Conservation (phyloP, 2,329 filamentous ascomycete species). For the Fusarium annulatum region DNA sequence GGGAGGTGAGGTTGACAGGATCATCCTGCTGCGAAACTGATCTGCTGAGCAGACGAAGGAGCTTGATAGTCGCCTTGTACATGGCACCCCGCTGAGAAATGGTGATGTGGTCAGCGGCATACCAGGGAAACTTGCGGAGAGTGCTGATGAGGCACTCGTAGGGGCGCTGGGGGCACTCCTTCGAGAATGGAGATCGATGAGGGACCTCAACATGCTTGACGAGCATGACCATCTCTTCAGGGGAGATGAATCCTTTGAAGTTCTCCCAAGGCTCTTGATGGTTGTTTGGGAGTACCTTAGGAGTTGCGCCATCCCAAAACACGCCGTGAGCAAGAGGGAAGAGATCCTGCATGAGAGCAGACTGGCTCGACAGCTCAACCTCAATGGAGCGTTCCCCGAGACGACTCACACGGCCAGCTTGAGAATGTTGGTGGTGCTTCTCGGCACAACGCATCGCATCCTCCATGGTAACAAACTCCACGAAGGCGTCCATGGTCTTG, state of each 20-base stretch:
- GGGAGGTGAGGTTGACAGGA: constrained; percentile 59
- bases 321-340: constrained; percentile 69
- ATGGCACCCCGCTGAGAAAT: constrained; percentile 66
- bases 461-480: constrained; percentile 65
- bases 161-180: constrained; percentile 71
- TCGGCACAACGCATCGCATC: constrained; percentile 66
- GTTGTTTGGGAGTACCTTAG: constrained; percentile 52
- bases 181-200: constrained; percentile 69
- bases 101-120: constrained; percentile 66
- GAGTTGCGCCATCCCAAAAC: constrained; percentile 62
- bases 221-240: constrained; percentile 73
- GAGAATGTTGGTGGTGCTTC: constrained; percentile 55
- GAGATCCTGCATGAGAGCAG: constrained; percentile 68
- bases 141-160: constrained; percentile 75
- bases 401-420: constrained; percentile 57
- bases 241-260: constrained; percentile 70
- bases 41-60: constrained; percentile 59
- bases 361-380: constrained; percentile 67
- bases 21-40: constrained; percentile 55
- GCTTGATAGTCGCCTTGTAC: constrained; percentile 61
- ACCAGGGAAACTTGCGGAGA: constrained; percentile 72
- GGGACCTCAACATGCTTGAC: constrained; percentile 72
- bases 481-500: constrained; percentile 71
- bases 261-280: constrained; percentile 58
- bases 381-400: constrained; percentile 69